phyloP scores from a whole-genome alignment of 495 filamentous ascomycete species.

The Penicillium simplicissimum region DNA sequence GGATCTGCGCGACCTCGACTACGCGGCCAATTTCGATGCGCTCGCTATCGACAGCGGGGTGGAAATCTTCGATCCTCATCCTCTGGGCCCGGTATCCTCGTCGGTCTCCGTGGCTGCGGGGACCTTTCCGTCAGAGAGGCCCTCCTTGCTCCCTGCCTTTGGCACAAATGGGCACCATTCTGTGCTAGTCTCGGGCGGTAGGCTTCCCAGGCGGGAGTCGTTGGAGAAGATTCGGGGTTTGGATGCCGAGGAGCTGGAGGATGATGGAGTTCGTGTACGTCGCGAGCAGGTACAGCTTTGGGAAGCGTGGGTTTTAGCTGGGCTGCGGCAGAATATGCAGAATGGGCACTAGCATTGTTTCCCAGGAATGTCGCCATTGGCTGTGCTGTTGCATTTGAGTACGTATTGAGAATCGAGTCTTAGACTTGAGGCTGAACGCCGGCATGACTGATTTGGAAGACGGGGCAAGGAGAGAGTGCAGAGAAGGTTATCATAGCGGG shows the following conservation, averaged over 20 bases:
- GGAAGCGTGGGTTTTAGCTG: conserved; percentile 64
- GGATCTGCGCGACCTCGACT: conserved; percentile 61
- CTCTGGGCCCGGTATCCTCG: not conserved
- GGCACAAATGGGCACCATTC: not conserved
- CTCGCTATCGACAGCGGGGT: conserved; percentile 25
- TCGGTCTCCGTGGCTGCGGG: conserved; percentile 22
- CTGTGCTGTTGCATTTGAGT: not conserved
- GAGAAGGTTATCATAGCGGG: not conserved
- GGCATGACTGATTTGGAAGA: not conserved
- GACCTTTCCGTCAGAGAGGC: conserved; percentile 4
- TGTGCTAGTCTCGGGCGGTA: conserved; percentile 16
- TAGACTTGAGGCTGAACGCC: not conserved
- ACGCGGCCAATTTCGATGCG: conserved; percentile 56
- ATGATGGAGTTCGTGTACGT: conserved; percentile 56
- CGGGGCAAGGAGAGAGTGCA: not conserved
- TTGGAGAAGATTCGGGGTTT: conserved; percentile 28
- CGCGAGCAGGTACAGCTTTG: conserved; percentile 57
- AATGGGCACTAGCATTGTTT: conserved; percentile 5
- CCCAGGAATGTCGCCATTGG: not conserved
- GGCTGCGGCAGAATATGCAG: conserved; percentile 7
- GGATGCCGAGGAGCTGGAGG: conserved; percentile 53
- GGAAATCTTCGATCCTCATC: conserved; percentile 23
- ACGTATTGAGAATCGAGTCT: not conserved
- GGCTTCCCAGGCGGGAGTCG: conserved; percentile 10
- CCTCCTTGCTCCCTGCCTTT: not conserved